A percentile compares a stretch with the other conserved stretches of the same genome.
These are phyloP conservation scores for Elongisporangium undulatum DNA, from an alignment of 352 stramenopile species.

Conservation along the genomic window DNA sequence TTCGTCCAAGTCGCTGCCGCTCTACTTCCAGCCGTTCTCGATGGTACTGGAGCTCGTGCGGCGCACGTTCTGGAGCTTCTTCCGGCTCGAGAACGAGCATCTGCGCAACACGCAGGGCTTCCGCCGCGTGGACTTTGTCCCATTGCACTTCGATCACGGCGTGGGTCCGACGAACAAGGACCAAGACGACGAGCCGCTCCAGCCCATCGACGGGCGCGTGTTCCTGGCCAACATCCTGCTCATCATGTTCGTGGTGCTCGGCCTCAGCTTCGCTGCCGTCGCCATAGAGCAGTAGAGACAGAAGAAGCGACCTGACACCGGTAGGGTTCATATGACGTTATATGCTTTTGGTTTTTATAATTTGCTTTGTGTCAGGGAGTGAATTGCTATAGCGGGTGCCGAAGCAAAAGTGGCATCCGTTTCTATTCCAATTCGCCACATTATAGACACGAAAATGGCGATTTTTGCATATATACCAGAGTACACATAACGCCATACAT, in stretches of 20 bases:
- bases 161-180: conserved; percentile 44
- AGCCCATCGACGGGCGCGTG: conserved; percentile 37
- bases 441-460: too few species aligned
- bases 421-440: too few species aligned
- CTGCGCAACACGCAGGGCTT: conserved; percentile 85
- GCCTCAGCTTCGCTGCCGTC: conserved; percentile 44
- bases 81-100: conserved; percentile 83
- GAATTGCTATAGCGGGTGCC: too few species aligned
- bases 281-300: conserved; percentile 33
- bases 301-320: too few species aligned
- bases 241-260: conserved; percentile 37
- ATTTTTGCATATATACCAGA: too few species aligned
- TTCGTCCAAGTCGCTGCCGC: conserved; percentile 45
- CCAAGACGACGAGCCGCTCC: conserved; percentile 16
- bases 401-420: too few species aligned
- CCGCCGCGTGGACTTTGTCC: conserved; percentile 78
- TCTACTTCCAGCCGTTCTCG: conserved; percentile 83
- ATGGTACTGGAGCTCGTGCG: conserved; percentile 85
- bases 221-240: conserved; percentile 51
- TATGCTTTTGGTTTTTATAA: too few species aligned
- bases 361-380: too few species aligned
- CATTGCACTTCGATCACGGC: conserved; percentile 76
- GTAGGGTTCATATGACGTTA: too few species aligned
- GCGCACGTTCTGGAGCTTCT: conserved; percentile 86
- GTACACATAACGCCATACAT: too few species aligned